Evolutionary conservation across 208 protist genomes (phyloP), one percentile per base, ranked within the genome.

Genomic region (Acanthamoeba triangularis): DNA sequence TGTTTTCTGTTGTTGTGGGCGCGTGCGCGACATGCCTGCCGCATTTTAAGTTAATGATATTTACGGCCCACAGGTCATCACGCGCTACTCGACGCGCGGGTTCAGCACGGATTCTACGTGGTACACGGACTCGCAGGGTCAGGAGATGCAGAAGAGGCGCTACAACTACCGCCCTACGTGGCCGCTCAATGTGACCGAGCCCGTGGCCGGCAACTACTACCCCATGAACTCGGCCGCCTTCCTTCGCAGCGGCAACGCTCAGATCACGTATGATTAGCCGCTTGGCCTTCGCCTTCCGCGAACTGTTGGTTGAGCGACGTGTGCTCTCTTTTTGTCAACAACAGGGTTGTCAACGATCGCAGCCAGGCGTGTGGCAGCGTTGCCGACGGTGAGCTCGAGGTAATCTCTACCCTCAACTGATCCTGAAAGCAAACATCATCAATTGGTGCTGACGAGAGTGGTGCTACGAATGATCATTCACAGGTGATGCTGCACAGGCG

Each of bases 91-190:
- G 10, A 90, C 80, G 52, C 23, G 54, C 28, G 54, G 72, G 16
- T 49, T 90, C 44, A 54, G 80, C 30, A 90, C 44, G 14, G 80
- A 33, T 25, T 41, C 23, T 1, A 90, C 80, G 8, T 90, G 80
- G 80, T 90, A 63, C 80, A 90, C 80, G 5, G 80, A 90, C 80
- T 90, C 80, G 54, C 52, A 90, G 54, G 80, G 80, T 25, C 80
- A 90, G 33, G 80, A 90, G 35, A 90, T 90, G 80, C 80, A 90
- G 80, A 56, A 90, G 35, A n/a, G 80, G 44, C 41, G 49, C 47
- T 90, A 63, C 80, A 90, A 90, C 80, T 90, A 35, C 49, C 44
- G 80, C 44, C 80, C 80, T 1, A 90, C 80, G 28, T 90, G 80
- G 80, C 80, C 23, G 14, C 80, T 90, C 28, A 56, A 90, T 28